A percentile compares a stretch with the other conserved stretches of the same genome.
Evolutionary conservation across 108 stramenopile species (phyloP).

Genomic region (Bacterosira constricta): DNA sequence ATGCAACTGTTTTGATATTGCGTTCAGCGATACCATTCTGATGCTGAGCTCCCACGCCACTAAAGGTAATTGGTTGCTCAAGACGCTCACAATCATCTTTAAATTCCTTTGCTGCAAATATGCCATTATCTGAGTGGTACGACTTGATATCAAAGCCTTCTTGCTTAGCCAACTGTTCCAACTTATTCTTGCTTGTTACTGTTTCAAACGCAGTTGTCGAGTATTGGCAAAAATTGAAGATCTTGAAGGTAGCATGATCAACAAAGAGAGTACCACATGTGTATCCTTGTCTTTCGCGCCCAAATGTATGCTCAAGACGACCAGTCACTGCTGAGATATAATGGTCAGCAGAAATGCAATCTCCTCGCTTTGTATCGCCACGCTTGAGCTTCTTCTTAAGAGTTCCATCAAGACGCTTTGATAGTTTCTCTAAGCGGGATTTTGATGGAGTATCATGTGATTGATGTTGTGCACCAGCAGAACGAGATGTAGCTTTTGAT

Average conservation of each 20-base stretch:
- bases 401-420: no score
- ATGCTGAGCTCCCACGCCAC: slow-evolving; percentile 60
- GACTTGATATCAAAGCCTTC: slow-evolving; percentile 16
- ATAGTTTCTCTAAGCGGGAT: no score
- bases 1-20: slow-evolving; percentile 43
- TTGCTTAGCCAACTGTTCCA: no score
- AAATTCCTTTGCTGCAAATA: slow-evolving; percentile 32
- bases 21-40: slow-evolving; percentile 61
- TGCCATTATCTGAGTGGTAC: slow-evolving; percentile 38
- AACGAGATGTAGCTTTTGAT: neutral
- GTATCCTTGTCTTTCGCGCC: slow-evolving; percentile 23
- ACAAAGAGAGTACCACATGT: slow-evolving; percentile 51
- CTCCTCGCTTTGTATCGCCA: slow-evolving; percentile 30
- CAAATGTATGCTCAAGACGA: slow-evolving; percentile 27
- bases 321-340: slow-evolving; percentile 40
- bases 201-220: neutral
- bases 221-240: slow-evolving; percentile 30
- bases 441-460: neutral
- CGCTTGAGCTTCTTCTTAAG: neutral
- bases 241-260: slow-evolving; percentile 39
- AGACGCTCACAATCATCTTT: slow-evolving; percentile 8
- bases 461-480: neutral
- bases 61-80: slow-evolving; percentile 30
- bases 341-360: slow-evolving; percentile 47
- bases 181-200: neutral